These are phyloP conservation scores for Pestalotiopsis sp. DNA, from an alignment of 2,329 filamentous ascomycete species.

Conservation along the genomic window DNA sequence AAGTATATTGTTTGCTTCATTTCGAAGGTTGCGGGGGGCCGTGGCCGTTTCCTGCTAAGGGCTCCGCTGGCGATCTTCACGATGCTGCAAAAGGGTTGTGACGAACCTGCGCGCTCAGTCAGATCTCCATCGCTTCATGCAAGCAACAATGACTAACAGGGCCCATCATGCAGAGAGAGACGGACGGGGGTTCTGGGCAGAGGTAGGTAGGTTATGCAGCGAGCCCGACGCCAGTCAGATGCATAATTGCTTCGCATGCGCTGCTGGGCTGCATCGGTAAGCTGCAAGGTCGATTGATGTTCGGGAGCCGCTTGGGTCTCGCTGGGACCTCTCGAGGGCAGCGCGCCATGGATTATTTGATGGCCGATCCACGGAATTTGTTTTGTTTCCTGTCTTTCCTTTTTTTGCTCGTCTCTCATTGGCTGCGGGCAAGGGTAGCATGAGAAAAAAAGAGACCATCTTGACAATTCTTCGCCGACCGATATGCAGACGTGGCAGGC, in stretches of 20 bases:
- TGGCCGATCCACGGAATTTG: not conserved
- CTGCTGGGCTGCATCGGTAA: not conserved
- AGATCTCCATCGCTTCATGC: not conserved
- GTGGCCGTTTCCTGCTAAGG: not conserved
- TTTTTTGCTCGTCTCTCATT: not conserved
- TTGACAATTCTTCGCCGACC: not conserved
- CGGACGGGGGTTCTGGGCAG: not conserved
- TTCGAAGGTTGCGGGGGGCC: not conserved
- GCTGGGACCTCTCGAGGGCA: not conserved
- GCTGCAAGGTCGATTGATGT: not conserved
- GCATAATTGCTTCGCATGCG: not conserved
- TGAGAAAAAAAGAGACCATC: not conserved
- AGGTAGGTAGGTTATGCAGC: not conserved
- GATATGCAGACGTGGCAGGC: not conserved
- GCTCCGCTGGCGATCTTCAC: not conserved
- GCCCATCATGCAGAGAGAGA: not conserved
- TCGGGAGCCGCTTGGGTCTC: not conserved
- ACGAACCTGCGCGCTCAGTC: not conserved
- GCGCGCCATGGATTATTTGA: not conserved
- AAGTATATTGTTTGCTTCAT: not conserved
- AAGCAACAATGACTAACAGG: not conserved
- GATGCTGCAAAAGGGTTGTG: not conserved
- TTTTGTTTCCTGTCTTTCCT: not conserved
- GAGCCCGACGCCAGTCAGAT: not conserved
- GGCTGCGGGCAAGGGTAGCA: not conserved